These are phyloP conservation scores for Thelonectria rubi DNA, from an alignment of 2,329 filamentous ascomycete species.

Conservation along the genomic window DNA sequence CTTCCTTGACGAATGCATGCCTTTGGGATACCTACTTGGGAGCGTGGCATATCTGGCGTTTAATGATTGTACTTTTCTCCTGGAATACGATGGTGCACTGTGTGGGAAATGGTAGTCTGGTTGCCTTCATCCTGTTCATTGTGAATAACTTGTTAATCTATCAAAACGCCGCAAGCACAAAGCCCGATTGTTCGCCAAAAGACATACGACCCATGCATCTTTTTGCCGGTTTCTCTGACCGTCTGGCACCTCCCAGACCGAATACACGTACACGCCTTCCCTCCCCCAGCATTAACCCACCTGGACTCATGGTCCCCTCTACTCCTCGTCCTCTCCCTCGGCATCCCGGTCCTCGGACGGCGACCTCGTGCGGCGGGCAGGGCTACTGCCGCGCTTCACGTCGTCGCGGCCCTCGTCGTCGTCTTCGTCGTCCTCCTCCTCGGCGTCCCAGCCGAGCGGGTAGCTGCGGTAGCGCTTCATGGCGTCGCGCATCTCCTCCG, in stretches of 20 bases:
- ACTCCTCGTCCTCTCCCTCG: constrained; percentile 58
- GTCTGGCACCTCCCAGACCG: constrained; percentile 9
- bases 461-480: constrained; percentile 63
- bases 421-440: constrained; percentile 47
- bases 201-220: constrained; percentile 22
- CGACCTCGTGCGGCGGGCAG: constrained; percentile 39
- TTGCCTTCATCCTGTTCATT: constrained; percentile 8
- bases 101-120: not conserved
- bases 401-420: constrained; percentile 46
- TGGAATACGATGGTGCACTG: not conserved
- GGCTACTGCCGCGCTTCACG: constrained; percentile 40
- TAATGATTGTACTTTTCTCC: not conserved
- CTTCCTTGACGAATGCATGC: constrained; percentile 5
- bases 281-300: constrained; percentile 33
- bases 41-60: not conserved
- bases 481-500: constrained; percentile 60
- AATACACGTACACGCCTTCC: constrained; percentile 25
- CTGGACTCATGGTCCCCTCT: no score
- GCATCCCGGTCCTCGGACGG: constrained; percentile 51
- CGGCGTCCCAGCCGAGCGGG: constrained; percentile 57
- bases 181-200: constrained; percentile 27
- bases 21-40: not conserved
- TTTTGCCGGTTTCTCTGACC: constrained; percentile 9
- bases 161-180: constrained; percentile 32
- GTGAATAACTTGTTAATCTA: constrained; percentile 25